These are phyloP conservation scores for Coemansia sp. DNA, from an alignment of 192 early-diverging fungal genomes.

Conservation along the genomic window DNA sequence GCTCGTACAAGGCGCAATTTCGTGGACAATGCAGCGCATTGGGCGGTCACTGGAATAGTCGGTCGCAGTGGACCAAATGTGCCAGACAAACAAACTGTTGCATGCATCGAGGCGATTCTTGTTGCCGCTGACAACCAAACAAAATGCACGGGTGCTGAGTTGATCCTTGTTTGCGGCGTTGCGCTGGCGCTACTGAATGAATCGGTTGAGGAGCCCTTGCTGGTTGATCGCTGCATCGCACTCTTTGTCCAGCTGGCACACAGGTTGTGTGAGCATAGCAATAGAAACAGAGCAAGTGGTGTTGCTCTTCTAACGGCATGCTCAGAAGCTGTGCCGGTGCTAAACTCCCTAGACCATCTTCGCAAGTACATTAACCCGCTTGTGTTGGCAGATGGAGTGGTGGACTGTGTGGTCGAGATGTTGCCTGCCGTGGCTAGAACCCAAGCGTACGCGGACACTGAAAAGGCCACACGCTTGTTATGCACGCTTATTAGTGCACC, in stretches of 20 bases:
- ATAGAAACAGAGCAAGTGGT: neutral
- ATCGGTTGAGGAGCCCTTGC: neutral
- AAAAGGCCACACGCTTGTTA: neutral
- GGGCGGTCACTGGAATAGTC: neutral
- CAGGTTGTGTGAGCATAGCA: neutral
- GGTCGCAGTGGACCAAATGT: neutral
- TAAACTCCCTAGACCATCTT: neutral
- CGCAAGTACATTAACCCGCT: neutral
- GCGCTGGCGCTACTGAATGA: slow-evolving; percentile 6
- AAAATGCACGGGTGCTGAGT: neutral
- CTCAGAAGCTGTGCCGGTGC: slow-evolving; percentile 3
- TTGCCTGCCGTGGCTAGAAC: neutral
- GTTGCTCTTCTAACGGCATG: neutral
- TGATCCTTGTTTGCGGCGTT: slow-evolving; percentile 30
- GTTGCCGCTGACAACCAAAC: neutral
- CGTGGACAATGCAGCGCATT: slow-evolving; percentile 13
- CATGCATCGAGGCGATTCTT: neutral
- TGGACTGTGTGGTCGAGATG: neutral
- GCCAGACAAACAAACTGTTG: neutral
- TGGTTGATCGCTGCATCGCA: neutral
- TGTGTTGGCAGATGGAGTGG: neutral
- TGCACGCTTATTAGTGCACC: neutral
- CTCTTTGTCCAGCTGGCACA: slow-evolving; percentile 9
- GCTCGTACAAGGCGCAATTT: slow-evolving; percentile 1
- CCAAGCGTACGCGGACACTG: neutral